Conservation (phyloP, 2,329 filamentous ascomycete species). For the Scytalidium sp. region DNA sequence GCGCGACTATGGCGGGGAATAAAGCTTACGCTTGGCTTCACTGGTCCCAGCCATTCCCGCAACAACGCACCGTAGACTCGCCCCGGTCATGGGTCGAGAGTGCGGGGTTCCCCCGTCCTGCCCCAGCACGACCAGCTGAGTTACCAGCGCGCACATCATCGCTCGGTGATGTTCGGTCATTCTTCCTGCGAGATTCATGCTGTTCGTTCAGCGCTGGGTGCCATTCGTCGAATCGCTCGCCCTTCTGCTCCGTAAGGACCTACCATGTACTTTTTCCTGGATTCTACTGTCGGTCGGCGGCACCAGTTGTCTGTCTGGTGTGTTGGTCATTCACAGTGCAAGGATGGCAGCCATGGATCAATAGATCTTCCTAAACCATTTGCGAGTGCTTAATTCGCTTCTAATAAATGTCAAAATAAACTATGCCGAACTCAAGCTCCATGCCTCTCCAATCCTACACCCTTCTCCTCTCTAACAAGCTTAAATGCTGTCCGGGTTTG, state of each 20-base stretch:
- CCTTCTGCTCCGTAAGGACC: no score
- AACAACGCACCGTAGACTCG: not conserved
- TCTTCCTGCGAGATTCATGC: no score
- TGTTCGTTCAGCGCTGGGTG: no score
- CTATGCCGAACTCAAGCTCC: not conserved
- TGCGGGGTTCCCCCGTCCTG: slow-evolving; percentile 4
- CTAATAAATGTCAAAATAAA: not conserved
- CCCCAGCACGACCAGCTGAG: not conserved
- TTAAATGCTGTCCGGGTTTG: not conserved
- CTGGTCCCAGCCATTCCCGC: not conserved
- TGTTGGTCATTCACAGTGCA: no score
- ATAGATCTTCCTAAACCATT: not conserved
- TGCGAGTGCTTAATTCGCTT: not conserved
- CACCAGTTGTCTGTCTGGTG: no score
- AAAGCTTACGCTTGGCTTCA: not conserved
- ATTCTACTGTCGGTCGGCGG: no score
- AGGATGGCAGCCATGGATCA: not conserved
- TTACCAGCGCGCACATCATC: no score
- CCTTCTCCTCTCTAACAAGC: not conserved
- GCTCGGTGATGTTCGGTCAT: no score
- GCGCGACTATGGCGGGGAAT: slow-evolving; percentile 12
- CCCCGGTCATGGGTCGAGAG: not conserved
- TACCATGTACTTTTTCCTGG: no score
- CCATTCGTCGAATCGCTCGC: no score
- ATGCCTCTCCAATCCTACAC: not conserved